These are phyloP conservation scores for Hordeum pubiflorum DNA, from an alignment of 202 grass and related monocot species.

Conservation along the genomic window DNA sequence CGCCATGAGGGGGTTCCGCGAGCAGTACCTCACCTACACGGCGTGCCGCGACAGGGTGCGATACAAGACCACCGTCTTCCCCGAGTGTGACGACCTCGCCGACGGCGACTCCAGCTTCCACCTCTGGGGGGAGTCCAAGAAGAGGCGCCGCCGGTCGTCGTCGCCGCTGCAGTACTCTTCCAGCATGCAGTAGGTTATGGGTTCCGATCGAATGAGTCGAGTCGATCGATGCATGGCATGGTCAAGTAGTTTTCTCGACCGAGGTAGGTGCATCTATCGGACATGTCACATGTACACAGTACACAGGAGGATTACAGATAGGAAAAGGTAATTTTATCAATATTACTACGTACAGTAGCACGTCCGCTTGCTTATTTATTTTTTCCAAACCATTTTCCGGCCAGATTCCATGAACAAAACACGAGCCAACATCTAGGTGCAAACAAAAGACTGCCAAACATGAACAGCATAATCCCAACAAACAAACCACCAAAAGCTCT, in stretches of 20 bases:
- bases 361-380: too few relatives aligned
- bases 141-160: not conserved
- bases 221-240: not conserved
- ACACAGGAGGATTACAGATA: not conserved
- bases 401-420: too few relatives aligned
- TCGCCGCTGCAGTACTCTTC: not conserved
- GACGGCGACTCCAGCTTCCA: slow-evolving; percentile 26
- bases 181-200: not conserved
- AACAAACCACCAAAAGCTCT: too few relatives aligned
- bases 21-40: slow-evolving; percentile 53
- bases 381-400: too few relatives aligned
- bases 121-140: slow-evolving; percentile 62
- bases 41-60: slow-evolving; percentile 63
- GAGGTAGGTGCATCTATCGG: not conserved
- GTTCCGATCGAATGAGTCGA: not conserved
- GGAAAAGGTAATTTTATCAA: not conserved
- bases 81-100: slow-evolving; percentile 48
- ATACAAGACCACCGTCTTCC: slow-evolving; percentile 49
- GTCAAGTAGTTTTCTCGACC: not conserved
- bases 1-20: slow-evolving; percentile 58
- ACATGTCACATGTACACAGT: not conserved
- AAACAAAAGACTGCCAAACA: too few relatives aligned
- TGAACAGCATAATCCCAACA: too few relatives aligned
- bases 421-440: too few relatives aligned
- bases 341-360: not conserved